phyloP scores from a whole-genome alignment of 139 green algal species.

The Edaphochlamys debaryana region DNA sequence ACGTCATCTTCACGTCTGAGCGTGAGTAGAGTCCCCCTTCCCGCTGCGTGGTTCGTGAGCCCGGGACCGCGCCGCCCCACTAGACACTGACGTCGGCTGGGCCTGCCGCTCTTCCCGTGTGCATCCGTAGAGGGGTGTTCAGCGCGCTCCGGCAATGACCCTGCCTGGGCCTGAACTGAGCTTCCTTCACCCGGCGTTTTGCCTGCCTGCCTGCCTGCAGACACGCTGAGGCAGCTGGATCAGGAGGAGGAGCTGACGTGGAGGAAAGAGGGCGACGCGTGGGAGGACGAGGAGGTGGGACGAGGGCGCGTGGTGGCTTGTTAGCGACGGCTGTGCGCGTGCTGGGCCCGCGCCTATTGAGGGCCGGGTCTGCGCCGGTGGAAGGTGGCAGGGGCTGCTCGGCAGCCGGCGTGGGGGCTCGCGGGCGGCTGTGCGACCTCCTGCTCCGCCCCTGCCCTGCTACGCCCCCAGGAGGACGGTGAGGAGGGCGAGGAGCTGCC shows the following conservation, averaged over 20 bases:
- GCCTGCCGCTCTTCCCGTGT: too few species aligned
- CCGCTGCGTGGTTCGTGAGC: too few species aligned
- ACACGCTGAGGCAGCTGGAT: slow-evolving; percentile 19
- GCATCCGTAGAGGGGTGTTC: too few species aligned
- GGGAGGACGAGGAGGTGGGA: slow-evolving; percentile 3
- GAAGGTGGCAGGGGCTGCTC: too few species aligned
- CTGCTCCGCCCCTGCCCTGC: background rate
- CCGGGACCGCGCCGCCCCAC: too few species aligned
- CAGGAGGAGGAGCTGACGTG: slow-evolving; percentile 27
- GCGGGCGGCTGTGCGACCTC: background rate
- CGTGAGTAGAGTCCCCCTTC: slow-evolving; percentile 7
- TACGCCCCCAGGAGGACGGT: too few species aligned
- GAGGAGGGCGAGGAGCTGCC: background rate
- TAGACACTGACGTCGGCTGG: too few species aligned
- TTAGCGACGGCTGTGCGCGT: background rate
- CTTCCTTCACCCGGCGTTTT: too few species aligned
- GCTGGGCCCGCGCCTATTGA: background rate
- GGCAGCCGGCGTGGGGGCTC: too few species aligned
- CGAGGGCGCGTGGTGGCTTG: background rate
- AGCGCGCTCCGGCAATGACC: too few species aligned
- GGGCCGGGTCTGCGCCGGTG: too few species aligned
- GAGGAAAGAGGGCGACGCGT: slow-evolving; percentile 24
- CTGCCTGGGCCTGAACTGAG: too few species aligned
- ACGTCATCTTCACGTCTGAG: slow-evolving; percentile 8
- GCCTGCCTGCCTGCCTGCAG: background rate